Evolutionary conservation across 2,329 filamentous ascomycete species (phyloP).

Genomic region (Tolypocladium tropicale): DNA sequence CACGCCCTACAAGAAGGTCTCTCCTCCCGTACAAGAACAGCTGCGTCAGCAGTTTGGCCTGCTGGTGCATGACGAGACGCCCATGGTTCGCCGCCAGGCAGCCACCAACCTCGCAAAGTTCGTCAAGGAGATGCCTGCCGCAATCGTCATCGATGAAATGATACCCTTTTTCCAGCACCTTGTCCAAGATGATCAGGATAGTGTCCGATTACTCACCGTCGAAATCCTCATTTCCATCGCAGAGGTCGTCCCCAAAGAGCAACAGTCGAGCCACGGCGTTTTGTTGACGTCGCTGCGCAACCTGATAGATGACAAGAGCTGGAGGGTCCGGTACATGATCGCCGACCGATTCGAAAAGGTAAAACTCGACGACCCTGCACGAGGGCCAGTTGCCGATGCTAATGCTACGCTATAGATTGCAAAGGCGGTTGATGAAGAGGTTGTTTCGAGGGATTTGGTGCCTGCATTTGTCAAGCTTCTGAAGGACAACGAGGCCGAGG

Average conservation of each 20-base stretch:
- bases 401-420: conserved; percentile 56
- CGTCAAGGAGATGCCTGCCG: conserved; percentile 88
- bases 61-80: conserved; percentile 95
- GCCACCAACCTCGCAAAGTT: conserved; percentile 96
- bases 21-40: conserved; percentile 77
- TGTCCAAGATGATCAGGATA: conserved; percentile 93
- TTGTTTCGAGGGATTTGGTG: conserved; percentile 85
- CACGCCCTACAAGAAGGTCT: conserved; percentile 84
- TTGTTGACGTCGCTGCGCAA: conserved; percentile 81
- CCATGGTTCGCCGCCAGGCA: conserved; percentile 95
- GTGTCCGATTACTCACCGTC: conserved; percentile 88
- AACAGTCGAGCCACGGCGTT: conserved; percentile 92
- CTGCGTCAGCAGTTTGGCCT: conserved; percentile 86
- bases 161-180: conserved; percentile 98
- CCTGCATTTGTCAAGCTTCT: conserved; percentile 95
- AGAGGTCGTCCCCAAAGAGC: conserved; percentile 94
- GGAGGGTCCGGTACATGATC: conserved; percentile 98
- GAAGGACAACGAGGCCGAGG: conserved; percentile 96
- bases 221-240: conserved; percentile 95
- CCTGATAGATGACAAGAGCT: conserved; percentile 98
- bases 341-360: conserved; percentile 98
- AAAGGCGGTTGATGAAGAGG: conserved; percentile 96
- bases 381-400: background rate
- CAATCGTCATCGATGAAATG: conserved; percentile 95
- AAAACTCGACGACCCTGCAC: conserved; percentile 5